These are phyloP conservation scores for Begonia loranthoides DNA, from an alignment of 306 rosid species.

Conservation along the genomic window DNA sequence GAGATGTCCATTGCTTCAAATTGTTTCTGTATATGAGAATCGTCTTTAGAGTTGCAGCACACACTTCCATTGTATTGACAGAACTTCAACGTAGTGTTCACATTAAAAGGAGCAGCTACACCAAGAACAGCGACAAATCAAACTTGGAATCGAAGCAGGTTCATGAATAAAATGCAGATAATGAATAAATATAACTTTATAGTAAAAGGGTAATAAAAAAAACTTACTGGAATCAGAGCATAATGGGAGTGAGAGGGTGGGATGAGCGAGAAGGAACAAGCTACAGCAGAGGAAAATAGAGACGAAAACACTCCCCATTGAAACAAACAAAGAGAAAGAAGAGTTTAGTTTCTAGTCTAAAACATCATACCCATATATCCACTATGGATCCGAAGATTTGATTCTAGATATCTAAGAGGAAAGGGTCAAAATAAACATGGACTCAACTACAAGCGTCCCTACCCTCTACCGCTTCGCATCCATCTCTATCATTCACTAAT, in stretches of 20 bases:
- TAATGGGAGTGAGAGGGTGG: conserved; percentile 57
- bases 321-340: background rate
- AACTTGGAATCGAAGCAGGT: conserved; percentile 6
- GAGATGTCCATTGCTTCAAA: conserved; percentile 57
- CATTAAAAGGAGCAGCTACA: conserved; percentile 54
- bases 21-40: conserved; percentile 47
- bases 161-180: too few relatives aligned
- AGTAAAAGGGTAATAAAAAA: background rate
- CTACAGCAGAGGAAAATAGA: conserved; percentile 30
- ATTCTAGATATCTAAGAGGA: background rate
- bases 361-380: too few relatives aligned
- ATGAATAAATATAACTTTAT: conserved; percentile 5
- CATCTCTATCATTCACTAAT: too few relatives aligned
- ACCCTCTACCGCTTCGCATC: background rate
- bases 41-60: conserved; percentile 74
- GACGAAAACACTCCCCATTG: conserved; percentile 42
- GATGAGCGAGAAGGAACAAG: conserved; percentile 38
- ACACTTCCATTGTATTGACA: conserved; percentile 73
- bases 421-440: background rate
- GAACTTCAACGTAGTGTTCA: conserved; percentile 39
- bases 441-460: background rate
- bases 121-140: conserved; percentile 4
- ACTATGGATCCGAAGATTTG: too few relatives aligned
- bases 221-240: conserved; percentile 75
- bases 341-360: too few relatives aligned